Evolutionary conservation across 441 rosid species (phyloP).

Genomic region (Brassica hybrid): DNA sequence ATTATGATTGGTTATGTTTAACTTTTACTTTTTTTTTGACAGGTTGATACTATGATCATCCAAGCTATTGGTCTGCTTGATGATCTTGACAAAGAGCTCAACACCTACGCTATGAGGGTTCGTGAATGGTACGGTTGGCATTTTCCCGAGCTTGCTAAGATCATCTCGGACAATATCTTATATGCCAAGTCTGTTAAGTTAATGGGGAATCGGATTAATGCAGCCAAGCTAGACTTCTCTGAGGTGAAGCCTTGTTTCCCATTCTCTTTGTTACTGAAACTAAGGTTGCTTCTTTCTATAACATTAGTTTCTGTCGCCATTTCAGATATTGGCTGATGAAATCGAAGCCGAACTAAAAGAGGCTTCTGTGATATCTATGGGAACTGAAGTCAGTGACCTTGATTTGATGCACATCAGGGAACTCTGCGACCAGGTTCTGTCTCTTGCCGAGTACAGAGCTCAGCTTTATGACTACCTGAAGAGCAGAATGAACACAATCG

Average conservation of each 20-base stretch:
- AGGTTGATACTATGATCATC: slow-evolving; percentile 14
- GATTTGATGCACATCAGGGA: slow-evolving; percentile 76
- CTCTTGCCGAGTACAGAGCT: slow-evolving; percentile 85
- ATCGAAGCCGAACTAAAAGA: slow-evolving; percentile 79
- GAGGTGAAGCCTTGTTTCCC: slow-evolving; percentile 43
- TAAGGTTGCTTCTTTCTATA: too few species aligned
- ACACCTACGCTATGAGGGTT: slow-evolving; percentile 56
- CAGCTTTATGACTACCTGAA: slow-evolving; percentile 82
- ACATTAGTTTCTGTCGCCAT: too few species aligned
- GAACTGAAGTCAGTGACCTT: slow-evolving; percentile 81
- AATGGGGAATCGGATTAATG: slow-evolving; percentile 78
- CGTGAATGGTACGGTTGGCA: slow-evolving; percentile 97
- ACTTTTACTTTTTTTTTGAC: neutral
- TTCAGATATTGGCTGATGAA: slow-evolving; percentile 68
- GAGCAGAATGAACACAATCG: slow-evolving; percentile 82
- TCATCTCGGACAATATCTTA: slow-evolving; percentile 73
- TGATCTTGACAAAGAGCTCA: slow-evolving; percentile 15
- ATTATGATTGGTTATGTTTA: too few species aligned
- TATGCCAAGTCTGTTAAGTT: slow-evolving; percentile 81
- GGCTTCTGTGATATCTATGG: slow-evolving; percentile 84
- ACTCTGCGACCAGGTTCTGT: slow-evolving; percentile 80
- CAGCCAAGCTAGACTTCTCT: slow-evolving; percentile 85
- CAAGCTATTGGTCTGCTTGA: slow-evolving; percentile 18
- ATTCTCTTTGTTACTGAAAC: neutral
- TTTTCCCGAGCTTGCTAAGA: slow-evolving; percentile 91